Percentiles rank a stretch among this genome's conserved stretches.
Evolutionary conservation across 805 yeast species (phyloP).

Genomic region (Priceomyces carsonii): DNA sequence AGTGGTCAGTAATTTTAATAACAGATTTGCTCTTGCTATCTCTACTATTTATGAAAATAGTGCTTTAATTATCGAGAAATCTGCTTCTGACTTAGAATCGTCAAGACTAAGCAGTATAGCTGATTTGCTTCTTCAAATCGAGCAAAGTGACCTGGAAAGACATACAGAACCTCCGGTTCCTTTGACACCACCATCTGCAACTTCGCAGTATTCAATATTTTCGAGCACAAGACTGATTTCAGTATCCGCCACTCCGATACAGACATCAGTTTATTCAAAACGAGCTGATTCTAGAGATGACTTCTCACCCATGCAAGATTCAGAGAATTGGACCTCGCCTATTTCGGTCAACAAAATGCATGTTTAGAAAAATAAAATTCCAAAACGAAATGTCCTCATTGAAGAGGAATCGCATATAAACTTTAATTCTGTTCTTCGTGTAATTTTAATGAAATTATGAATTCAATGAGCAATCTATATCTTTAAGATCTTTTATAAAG

Average conservation of each 20-base stretch:
- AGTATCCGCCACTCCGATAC: slow-evolving; percentile 25
- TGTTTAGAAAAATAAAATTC: slow-evolving; percentile 2
- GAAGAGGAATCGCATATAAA: slow-evolving; percentile 1
- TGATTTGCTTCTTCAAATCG: slow-evolving; percentile 27
- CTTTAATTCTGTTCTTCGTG: slow-evolving; percentile 1
- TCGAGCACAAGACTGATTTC: slow-evolving; percentile 26
- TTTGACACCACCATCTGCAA: slow-evolving; percentile 44
- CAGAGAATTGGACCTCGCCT: slow-evolving; percentile 12
- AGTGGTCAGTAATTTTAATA: slow-evolving; percentile 37
- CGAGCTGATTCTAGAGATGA: slow-evolving; percentile 9
- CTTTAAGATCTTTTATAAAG: too few species aligned
- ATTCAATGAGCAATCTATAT: too few species aligned
- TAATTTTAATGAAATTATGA: slow-evolving; percentile 3
- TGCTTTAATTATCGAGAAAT: slow-evolving; percentile 3
- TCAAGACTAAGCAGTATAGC: slow-evolving; percentile 22
- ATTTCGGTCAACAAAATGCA: slow-evolving; percentile 10
- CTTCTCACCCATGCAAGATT: slow-evolving; percentile 10
- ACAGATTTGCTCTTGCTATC: slow-evolving; percentile 9
- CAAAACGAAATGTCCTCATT: neutral
- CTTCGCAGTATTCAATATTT: slow-evolving; percentile 39
- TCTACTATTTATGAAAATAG: slow-evolving; percentile 25
- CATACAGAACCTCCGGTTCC: slow-evolving; percentile 18
- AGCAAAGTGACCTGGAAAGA: slow-evolving; percentile 9
- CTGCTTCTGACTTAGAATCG: slow-evolving; percentile 7
- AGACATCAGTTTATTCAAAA: slow-evolving; percentile 13